Conservation (phyloP, 2,329 filamentous ascomycete genomes). For the Neonectria magnoliae region DNA sequence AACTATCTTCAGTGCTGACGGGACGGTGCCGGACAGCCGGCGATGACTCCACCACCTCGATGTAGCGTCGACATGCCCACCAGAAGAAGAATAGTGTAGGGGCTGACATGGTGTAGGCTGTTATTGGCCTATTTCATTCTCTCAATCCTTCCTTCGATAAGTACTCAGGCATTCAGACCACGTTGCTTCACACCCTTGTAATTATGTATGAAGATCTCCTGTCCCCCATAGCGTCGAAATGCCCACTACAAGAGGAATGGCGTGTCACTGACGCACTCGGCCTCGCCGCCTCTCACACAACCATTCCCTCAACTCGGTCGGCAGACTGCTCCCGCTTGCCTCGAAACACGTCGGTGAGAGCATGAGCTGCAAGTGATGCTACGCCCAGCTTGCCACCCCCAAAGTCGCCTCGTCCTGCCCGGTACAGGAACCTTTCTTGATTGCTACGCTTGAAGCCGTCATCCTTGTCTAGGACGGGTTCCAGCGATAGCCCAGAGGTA, state of each 20-base stretch:
- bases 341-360: background rate
- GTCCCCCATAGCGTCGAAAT: background rate
- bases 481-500: slow-evolving; percentile 7
- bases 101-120: too few species aligned
- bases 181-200: too few species aligned
- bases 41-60: background rate
- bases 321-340: background rate
- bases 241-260: background rate
- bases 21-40: slow-evolving; percentile 10
- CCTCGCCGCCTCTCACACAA: background rate
- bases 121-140: too few species aligned
- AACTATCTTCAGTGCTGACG: background rate
- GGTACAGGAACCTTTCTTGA: background rate
- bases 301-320: background rate
- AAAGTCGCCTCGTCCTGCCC: slow-evolving; percentile 14
- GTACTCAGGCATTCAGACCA: too few species aligned
- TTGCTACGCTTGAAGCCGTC: background rate
- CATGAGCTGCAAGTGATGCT: slow-evolving; percentile 2
- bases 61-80: slow-evolving; percentile 7
- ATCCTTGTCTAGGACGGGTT: background rate
- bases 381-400: slow-evolving; percentile 4
- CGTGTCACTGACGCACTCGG: background rate
- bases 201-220: too few species aligned
- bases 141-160: too few species aligned
- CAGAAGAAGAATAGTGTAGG: slow-evolving; percentile 8